These are phyloP conservation scores for Catunica adiposa DNA, from an alignment of 2,329 filamentous ascomycete species.

Conservation along the genomic window DNA sequence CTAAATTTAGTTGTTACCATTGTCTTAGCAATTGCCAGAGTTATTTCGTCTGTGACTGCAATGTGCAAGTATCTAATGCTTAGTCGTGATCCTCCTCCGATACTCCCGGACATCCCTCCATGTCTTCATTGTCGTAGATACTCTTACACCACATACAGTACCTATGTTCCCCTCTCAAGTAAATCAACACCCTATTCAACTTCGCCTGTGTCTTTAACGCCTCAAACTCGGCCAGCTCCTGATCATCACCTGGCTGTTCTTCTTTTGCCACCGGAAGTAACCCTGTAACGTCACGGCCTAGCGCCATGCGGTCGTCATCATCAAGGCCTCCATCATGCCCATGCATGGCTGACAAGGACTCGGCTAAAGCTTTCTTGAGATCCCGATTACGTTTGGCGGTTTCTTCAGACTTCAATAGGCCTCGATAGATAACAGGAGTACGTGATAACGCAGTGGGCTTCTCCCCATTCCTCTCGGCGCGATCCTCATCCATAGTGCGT, in stretches of 20 bases:
- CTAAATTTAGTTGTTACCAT: neutral
- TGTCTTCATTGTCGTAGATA: conserved; percentile 50
- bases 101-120: conserved; percentile 80
- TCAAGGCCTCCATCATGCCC: conserved; percentile 32
- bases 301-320: conserved; percentile 51
- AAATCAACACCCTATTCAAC: conserved; percentile 47
- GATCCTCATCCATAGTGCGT: conserved; percentile 54
- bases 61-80: neutral
- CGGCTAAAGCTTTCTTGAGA: conserved; percentile 49
- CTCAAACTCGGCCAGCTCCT: conserved; percentile 67
- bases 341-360: conserved; percentile 34
- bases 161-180: conserved; percentile 51
- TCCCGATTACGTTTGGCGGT: conserved; percentile 51
- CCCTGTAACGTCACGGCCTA: conserved; percentile 39
- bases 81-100: conserved; percentile 67
- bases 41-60: neutral
- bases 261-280: conserved; percentile 49
- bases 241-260: conserved; percentile 61
- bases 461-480: conserved; percentile 12
- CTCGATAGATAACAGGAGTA: conserved; percentile 66
- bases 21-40: no score
- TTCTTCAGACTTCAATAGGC: conserved; percentile 51
- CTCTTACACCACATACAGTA: conserved; percentile 98
- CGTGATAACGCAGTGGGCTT: conserved; percentile 14
- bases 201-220: conserved; percentile 48